Evolutionary conservation across 352 stramenopile genomes (phyloP), one percentile per base, ranked within the genome.

Genomic region (Globisporangium mamillatum): DNA sequence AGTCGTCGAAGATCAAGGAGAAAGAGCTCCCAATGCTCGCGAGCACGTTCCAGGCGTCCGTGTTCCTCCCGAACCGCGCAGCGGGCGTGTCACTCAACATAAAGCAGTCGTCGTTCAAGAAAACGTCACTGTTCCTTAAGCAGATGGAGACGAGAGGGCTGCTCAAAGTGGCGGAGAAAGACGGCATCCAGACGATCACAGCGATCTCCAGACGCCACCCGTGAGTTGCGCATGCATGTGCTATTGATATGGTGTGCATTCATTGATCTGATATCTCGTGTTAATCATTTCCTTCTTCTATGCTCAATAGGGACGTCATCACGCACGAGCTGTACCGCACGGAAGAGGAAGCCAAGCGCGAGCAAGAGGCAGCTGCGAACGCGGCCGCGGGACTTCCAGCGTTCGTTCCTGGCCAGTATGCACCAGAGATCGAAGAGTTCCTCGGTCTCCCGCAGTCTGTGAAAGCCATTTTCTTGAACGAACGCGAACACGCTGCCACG

Each of bases 81-180:
- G 84, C 77, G 1, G 82, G 77, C 12, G 66, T 78, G 16, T 78
- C 75, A 12, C 74, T 96, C 55, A 88, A 91, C 41, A 75, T 94
- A 46, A 94, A 96, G 66, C 81, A 88, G 25, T 86, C 75, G 29
- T 90, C 85, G 24, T 91, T 92, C 73, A 94, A 93, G 79, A 93
- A 96, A 67, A 67, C 90, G 4, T 96, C 86, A 0, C 70, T 75
- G 12, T 94, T 94, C 63, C 61, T 96, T 8, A 87, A 82, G 53
- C 63, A 69, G 24, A 94, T 96, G 88, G 74, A 70, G 32, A 55
- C 68, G 0, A 66, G 82, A n/a, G 84, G 81, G 36, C 60, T 94
- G 8, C 29, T 96, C 20, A 60, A 62, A 16, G 69, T 94, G 0
- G 70, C 56, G 48, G 88, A 96, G 41, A 89, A 91, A 24, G 76